Percentiles rank a stretch among this genome's conserved stretches.
Evolutionary conservation across 225 moss, liverwort and hornwort species (phyloP).

Genomic region (Antitrichia curtipendula): DNA sequence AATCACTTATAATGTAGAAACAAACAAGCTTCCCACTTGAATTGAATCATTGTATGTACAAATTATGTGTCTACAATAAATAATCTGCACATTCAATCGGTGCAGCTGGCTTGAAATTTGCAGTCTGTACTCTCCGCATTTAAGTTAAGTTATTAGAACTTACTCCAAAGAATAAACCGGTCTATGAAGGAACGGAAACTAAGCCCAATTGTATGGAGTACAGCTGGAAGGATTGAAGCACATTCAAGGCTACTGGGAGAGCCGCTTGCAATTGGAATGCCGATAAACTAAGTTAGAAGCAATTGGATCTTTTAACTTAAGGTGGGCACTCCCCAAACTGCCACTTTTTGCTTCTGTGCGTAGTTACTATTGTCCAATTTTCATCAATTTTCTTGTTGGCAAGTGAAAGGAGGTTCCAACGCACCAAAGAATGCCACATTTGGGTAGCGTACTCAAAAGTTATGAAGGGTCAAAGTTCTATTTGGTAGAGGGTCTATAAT

Average conservation of each 20-base stretch:
- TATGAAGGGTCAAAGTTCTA: neutral
- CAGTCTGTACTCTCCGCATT: neutral
- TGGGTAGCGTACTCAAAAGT: rapidly evolving
- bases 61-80: neutral
- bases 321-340: neutral
- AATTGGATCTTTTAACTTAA: neutral
- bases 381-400: neutral
- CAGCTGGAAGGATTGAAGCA: neutral
- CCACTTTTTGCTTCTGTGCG: neutral
- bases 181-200: neutral
- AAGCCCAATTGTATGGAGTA: neutral
- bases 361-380: neutral
- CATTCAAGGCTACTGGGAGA: neutral
- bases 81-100: neutral
- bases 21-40: neutral
- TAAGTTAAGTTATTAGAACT: neutral
- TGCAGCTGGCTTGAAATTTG: neutral
- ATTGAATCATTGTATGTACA: neutral
- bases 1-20: neutral
- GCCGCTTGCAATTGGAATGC: neutral
- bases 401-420: neutral
- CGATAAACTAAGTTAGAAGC: neutral
- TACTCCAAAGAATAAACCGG: neutral
- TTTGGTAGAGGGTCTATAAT: neutral
- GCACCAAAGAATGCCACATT: neutral